A percentile compares a stretch with the other conserved stretches of the same genome.
phyloP scores from a whole-genome alignment of 345 rosid genomes.

The Laguncularia racemosa region DNA sequence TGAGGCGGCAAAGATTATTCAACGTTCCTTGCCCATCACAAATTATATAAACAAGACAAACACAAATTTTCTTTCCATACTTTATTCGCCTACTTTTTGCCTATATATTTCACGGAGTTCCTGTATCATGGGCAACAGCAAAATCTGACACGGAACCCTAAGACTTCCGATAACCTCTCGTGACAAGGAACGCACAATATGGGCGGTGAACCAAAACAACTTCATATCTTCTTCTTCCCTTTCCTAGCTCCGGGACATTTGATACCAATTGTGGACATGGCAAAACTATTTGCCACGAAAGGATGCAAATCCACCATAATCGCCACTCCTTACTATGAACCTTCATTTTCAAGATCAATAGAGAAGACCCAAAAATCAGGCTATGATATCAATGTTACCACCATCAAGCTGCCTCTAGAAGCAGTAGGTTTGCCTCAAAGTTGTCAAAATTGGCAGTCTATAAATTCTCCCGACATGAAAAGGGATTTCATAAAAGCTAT shows the following conservation, averaged over 20 bases:
- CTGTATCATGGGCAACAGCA: too few species aligned
- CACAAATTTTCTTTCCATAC: too few species aligned
- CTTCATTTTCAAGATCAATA: conserved; percentile 12
- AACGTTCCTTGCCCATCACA: too few species aligned
- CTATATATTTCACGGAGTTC: too few species aligned
- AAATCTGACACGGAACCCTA: too few species aligned
- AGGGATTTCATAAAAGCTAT: conserved; percentile 10
- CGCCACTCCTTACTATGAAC: conserved; percentile 22
- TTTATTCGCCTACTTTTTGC: too few species aligned
- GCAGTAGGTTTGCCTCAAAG: conserved; percentile 28
- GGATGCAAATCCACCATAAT: conserved; percentile 26
- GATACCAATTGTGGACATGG: conserved; percentile 28
- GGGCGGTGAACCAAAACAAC: conserved; percentile 9
- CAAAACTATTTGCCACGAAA: conserved; percentile 17
- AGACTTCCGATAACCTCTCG: too few species aligned
- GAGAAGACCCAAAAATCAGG: conserved; percentile 8
- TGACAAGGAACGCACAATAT: neutral
- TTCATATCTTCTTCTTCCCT: conserved; percentile 24
- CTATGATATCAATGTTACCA: conserved; percentile 10
- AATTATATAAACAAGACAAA: too few species aligned
- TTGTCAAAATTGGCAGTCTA: conserved; percentile 8
- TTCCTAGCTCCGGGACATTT: conserved; percentile 23
- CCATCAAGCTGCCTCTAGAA: conserved; percentile 12
- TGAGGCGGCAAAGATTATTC: too few species aligned
- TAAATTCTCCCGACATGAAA: conserved; percentile 4